Percentiles rank a stretch among this genome's conserved stretches.
Evolutionary conservation across 176 grass and related monocot species (phyloP).

Genomic region (Cocos nucifera): DNA sequence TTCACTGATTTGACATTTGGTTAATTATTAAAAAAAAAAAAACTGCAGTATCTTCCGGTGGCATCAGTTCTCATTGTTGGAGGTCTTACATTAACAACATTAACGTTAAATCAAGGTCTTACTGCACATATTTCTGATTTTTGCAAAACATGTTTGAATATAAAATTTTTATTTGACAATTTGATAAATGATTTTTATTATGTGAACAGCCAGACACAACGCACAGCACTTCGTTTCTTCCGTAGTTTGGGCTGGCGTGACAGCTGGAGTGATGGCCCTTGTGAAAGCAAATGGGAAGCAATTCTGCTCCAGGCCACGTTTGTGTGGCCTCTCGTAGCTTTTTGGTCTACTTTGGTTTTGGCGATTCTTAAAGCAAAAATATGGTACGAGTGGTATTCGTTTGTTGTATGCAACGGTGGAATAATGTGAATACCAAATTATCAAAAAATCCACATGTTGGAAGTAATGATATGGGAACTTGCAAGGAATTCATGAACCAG

Average conservation of each 20-base stretch:
- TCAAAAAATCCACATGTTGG: too few relatives aligned
- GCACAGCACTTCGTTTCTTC: slow-evolving; percentile 53
- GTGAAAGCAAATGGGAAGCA: slow-evolving; percentile 95
- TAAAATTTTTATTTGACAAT: background rate
- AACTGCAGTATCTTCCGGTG: slow-evolving; percentile 71
- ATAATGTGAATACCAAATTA: too few relatives aligned
- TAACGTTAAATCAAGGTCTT: slow-evolving; percentile 88
- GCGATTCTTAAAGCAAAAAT: too few relatives aligned
- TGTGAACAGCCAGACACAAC: slow-evolving; percentile 37
- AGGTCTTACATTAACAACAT: slow-evolving; percentile 69
- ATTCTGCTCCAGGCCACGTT: slow-evolving; percentile 81
- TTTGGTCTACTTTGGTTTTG: too few relatives aligned
- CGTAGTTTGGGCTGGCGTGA: slow-evolving; percentile 58
- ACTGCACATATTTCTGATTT: background rate
- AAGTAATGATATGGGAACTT: too few relatives aligned
- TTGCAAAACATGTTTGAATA: background rate
- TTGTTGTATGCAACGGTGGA: too few relatives aligned
- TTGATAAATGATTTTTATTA: background rate
- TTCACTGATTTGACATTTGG: too few relatives aligned
- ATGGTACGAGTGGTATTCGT: too few relatives aligned
- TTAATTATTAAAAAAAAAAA: background rate
- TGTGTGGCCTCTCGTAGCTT: slow-evolving; percentile 58
- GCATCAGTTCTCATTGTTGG: slow-evolving; percentile 83
- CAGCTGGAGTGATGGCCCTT: slow-evolving; percentile 65
- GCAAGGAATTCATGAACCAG: too few relatives aligned